Evolutionary conservation across 768 basidiomycete species (phyloP).

Genomic region (Podaxis carcinomalis): DNA sequence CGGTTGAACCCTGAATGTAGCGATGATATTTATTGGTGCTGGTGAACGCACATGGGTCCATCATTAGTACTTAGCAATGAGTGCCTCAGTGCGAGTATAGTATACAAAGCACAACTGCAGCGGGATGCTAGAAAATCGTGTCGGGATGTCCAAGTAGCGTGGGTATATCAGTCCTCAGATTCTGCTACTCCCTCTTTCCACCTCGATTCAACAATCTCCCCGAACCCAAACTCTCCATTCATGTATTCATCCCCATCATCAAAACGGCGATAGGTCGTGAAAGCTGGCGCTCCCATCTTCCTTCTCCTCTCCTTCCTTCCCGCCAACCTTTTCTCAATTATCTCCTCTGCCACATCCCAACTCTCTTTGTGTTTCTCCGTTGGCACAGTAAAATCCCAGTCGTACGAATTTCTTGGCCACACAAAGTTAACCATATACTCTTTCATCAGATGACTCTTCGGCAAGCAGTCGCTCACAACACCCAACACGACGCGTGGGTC

Average conservation of each 20-base stretch:
- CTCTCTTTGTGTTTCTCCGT: neutral
- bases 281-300: neutral
- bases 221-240: conserved; percentile 2
- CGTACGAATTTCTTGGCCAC: conserved; percentile 4
- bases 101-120: too few relatives aligned
- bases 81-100: too few relatives aligned
- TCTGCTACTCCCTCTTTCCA: neutral
- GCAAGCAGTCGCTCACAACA: neutral
- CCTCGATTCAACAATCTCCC: neutral
- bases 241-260: neutral
- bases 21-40: too few relatives aligned
- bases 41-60: too few relatives aligned
- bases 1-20: too few relatives aligned
- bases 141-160: too few relatives aligned
- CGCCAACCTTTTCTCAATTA: conserved; percentile 3
- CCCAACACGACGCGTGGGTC: conserved; percentile 7
- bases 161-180: neutral
- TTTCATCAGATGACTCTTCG: neutral
- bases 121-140: too few relatives aligned
- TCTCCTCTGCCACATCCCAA: conserved; percentile 8
- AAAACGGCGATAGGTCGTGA: neutral
- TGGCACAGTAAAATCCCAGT: conserved; percentile 9
- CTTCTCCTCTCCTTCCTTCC: neutral
- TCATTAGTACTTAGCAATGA: too few relatives aligned
- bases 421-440: conserved; percentile 3